Base-by-base conservation (phyloP, 1,284 basidiomycete genomes). In the Trichosporon ovoides region DNA sequence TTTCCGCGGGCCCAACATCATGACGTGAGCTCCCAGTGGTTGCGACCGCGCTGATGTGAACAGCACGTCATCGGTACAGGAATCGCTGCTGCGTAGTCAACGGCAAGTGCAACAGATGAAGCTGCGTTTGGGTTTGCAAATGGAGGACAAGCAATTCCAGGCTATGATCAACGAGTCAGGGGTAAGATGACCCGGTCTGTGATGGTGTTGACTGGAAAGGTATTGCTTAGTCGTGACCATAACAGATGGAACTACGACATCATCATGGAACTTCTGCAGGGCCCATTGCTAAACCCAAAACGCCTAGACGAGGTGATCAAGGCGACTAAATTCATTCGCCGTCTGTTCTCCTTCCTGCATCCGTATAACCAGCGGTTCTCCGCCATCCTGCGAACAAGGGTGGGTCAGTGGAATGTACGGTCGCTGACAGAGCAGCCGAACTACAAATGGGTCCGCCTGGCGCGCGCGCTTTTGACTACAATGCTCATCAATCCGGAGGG, bases 221-320 rank as follows among this genome's bases (percentile, higher is more conserved):
- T 97, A 22, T 88, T 91, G 78, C 78, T 87, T 34, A 88, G 87
- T 11, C 92, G 91, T 70, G 95, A 98, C 66, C 85, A 91, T 67
- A 85, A 83, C 3, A 93, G 89, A 68, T 99, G 96, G 96, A 91
- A 89, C 68, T 89, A 88, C 69, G 92, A 96, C 3, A 83, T 85
- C 19, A 80, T 98, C 56, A 85, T 88, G 68, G 93, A 96, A 51
- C 81, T 98, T 14, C 83, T 98, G 19, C 92, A 98, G 66, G 95
- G 96, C 0, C 91, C 94, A 0, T 78, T 98, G 52, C 81, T 93
- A 50, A 95, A 94, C 68, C 85, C 91, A 0, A 91, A 90, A 69
- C 82, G 96, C n/a, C 82, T 98, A 70, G 96, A 99, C 68, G 96
- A 99, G 76, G 91, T 91, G 1, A 89, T 95, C 72, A 89, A 87